Evolutionary conservation across 345 rosid species (phyloP).

Genomic region (Citrus mangshanensis): DNA sequence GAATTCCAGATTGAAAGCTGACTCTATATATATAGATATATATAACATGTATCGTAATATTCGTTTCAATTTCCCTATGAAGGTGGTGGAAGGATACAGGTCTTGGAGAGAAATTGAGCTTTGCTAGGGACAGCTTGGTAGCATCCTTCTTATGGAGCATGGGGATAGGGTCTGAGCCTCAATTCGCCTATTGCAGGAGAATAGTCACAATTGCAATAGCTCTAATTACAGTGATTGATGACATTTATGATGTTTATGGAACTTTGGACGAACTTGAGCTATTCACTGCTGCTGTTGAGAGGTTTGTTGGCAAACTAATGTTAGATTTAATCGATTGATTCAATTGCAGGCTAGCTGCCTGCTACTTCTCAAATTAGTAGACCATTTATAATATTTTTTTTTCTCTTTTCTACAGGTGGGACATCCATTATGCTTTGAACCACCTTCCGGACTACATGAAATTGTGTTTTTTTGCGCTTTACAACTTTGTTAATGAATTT

Average conservation of each 20-base stretch:
- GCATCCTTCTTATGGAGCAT: slow-evolving; percentile 10
- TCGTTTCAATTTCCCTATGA: neutral
- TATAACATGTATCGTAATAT: no score
- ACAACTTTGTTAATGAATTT: slow-evolving; percentile 26
- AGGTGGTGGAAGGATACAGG: slow-evolving; percentile 25
- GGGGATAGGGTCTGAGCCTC: slow-evolving; percentile 16
- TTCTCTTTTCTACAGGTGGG: slow-evolving; percentile 25
- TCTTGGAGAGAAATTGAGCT: slow-evolving; percentile 11
- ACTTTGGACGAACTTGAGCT: slow-evolving; percentile 18
- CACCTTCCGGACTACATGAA: slow-evolving; percentile 34
- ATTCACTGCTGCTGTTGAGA: slow-evolving; percentile 21
- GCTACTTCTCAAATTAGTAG: no score
- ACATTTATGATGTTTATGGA: slow-evolving; percentile 12
- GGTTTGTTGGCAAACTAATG: slow-evolving; percentile 5
- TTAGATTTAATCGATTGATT: no score
- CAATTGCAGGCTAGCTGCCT: no score
- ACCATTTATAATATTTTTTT: no score
- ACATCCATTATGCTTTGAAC: slow-evolving; percentile 5
- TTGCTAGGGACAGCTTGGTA: slow-evolving; percentile 13
- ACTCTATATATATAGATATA: no score
- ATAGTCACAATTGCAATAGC: neutral
- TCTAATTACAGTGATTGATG: slow-evolving; percentile 19
- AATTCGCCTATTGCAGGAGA: neutral
- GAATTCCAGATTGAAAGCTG: no score
- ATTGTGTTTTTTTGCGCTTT: slow-evolving; percentile 25